These are phyloP conservation scores for Paulownia fortunei DNA, from an alignment of 257 asterid genomes.

Conservation along the genomic window DNA sequence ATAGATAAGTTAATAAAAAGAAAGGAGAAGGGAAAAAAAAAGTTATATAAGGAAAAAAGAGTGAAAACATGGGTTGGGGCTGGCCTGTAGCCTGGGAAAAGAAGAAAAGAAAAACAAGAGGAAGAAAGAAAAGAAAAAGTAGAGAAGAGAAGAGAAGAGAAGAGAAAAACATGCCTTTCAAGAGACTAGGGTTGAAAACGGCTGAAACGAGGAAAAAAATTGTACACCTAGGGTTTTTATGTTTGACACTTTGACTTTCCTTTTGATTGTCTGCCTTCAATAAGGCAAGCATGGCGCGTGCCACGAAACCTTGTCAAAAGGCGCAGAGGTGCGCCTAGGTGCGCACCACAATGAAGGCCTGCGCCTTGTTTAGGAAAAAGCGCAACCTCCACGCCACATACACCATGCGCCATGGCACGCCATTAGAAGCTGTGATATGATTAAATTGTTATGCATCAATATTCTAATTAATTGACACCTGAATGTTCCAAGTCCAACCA, in stretches of 20 bases:
- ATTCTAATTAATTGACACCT: constrained; percentile 1
- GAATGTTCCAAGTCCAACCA: background rate
- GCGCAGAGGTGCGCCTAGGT: background rate
- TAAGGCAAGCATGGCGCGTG: background rate
- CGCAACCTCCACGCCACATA: background rate
- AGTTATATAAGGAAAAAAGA: background rate
- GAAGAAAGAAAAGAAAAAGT: background rate
- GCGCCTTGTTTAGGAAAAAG: background rate
- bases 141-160: background rate
- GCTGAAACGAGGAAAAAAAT: background rate
- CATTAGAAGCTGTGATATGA: constrained; percentile 3
- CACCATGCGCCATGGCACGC: background rate
- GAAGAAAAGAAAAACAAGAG: background rate
- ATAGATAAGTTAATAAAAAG: background rate
- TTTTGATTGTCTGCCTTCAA: constrained; percentile 2
- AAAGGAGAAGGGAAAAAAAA: background rate
- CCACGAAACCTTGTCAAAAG: background rate
- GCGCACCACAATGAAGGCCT: background rate
- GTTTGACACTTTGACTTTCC: background rate
- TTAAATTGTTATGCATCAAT: background rate
- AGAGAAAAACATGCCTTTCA: background rate
- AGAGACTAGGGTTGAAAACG: background rate
- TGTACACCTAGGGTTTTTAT: constrained; percentile 1
- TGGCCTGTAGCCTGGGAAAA: background rate
- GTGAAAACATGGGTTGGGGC: background rate